Evolutionary conservation across 345 rosid species (phyloP).

Genomic region (Populus simonii): DNA sequence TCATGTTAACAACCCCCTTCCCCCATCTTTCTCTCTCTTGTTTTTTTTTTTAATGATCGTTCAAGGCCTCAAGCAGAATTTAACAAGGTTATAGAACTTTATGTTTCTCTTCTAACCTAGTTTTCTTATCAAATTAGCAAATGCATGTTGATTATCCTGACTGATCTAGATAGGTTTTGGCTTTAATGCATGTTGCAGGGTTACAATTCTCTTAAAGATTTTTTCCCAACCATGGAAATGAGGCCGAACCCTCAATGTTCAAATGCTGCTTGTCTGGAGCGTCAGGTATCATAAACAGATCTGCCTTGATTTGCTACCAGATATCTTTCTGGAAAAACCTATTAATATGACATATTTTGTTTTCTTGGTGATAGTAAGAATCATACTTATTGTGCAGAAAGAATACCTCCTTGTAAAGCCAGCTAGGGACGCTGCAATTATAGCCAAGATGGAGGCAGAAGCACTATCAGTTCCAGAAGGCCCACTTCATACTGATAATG

Average conservation of each 20-base stretch:
- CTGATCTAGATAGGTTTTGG: constrained; percentile 8
- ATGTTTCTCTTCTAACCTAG: background rate
- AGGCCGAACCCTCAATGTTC: constrained; percentile 94
- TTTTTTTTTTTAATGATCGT: background rate
- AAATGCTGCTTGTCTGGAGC: constrained; percentile 79
- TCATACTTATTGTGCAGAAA: constrained; percentile 47
- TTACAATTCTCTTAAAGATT: constrained; percentile 91
- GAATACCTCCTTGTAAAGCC: constrained; percentile 74
- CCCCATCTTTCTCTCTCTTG: constrained; percentile 2
- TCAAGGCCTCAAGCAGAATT: background rate
- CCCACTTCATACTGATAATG: constrained; percentile 82
- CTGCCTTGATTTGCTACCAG: constrained; percentile 3
- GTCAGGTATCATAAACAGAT: constrained; percentile 59
- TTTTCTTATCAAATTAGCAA: background rate
- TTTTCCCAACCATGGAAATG: constrained; percentile 94
- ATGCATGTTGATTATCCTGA: background rate
- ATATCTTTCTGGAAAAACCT: constrained; percentile 8
- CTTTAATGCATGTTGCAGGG: constrained; percentile 51
- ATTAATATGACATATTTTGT: constrained; percentile 6
- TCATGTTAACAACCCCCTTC: constrained; percentile 2
- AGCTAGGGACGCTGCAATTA: constrained; percentile 81
- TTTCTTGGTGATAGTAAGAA: constrained; percentile 7
- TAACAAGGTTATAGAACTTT: background rate
- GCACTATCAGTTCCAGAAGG: constrained; percentile 38
- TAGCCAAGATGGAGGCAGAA: constrained; percentile 82